Conservation (phyloP, 331 rosid genomes). For the Rosa hybrid region DNA sequence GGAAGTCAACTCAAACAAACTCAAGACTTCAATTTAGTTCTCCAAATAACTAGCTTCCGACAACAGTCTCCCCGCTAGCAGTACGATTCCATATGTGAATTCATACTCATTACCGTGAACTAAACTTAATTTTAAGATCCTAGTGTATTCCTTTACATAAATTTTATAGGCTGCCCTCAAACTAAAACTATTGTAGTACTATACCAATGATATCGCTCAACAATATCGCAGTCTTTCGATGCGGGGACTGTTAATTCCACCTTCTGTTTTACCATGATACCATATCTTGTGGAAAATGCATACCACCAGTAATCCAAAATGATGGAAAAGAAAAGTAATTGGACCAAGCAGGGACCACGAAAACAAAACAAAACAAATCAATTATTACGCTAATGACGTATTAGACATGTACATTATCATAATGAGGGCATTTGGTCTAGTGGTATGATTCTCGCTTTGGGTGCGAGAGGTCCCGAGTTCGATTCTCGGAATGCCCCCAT, state of each 20-base stretch:
- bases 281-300: not conserved
- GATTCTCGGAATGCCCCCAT: conserved; percentile 58
- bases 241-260: not conserved
- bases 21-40: not conserved
- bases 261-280: not conserved
- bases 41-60: not conserved
- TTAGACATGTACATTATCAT: not conserved
- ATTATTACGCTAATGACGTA: not conserved
- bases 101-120: not conserved
- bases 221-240: not conserved
- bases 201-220: not conserved
- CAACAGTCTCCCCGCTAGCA: not conserved
- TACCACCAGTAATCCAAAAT: not conserved
- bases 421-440: conserved; percentile 57
- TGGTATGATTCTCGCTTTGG: conserved; percentile 71
- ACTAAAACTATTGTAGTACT: not conserved
- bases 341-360: not conserved
- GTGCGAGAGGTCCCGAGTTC: conserved; percentile 73
- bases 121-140: not conserved
- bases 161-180: not conserved
- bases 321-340: not conserved
- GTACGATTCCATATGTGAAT: not conserved
- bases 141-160: not conserved
- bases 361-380: not conserved
- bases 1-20: not conserved